phyloP scores from a whole-genome alignment of 1,284 basidiomycete genomes.

The Agaricales sp. region DNA sequence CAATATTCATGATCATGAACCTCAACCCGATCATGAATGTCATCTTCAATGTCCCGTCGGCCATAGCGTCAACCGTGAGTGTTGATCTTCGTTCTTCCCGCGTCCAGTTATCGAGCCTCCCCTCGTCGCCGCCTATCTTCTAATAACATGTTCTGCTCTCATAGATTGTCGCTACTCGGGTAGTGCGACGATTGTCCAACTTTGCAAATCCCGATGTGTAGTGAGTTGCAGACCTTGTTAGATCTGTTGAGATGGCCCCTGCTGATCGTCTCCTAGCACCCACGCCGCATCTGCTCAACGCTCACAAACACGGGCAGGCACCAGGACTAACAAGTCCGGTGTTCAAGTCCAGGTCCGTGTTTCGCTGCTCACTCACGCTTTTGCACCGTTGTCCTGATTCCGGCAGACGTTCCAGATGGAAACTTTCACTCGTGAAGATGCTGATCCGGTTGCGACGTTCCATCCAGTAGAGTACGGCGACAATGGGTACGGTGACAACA shows the following conservation, averaged over 20 bases:
- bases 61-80: constrained; percentile 51
- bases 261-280: neutral
- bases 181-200: constrained; percentile 1
- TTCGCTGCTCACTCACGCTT: neutral
- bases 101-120: too few species aligned
- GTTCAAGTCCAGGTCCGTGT: constrained; percentile 1
- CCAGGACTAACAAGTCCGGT: neutral
- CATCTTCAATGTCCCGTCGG: constrained; percentile 66
- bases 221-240: neutral
- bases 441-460: neutral
- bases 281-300: neutral
- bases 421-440: neutral
- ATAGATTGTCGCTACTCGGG: constrained; percentile 2
- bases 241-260: neutral
- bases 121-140: neutral
- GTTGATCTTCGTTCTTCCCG: neutral
- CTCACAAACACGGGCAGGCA: neutral
- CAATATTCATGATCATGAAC: constrained; percentile 57
- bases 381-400: neutral
- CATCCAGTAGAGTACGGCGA: neutral
- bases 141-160: neutral
- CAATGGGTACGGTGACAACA: too few species aligned
- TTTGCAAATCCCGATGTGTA: neutral
- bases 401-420: neutral
- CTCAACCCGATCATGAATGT: constrained; percentile 63